Evolutionary conservation across 2,329 filamentous ascomycete genomes (phyloP), one percentile per base, ranked within the genome.

Genomic region (Epichloe festucae): DNA sequence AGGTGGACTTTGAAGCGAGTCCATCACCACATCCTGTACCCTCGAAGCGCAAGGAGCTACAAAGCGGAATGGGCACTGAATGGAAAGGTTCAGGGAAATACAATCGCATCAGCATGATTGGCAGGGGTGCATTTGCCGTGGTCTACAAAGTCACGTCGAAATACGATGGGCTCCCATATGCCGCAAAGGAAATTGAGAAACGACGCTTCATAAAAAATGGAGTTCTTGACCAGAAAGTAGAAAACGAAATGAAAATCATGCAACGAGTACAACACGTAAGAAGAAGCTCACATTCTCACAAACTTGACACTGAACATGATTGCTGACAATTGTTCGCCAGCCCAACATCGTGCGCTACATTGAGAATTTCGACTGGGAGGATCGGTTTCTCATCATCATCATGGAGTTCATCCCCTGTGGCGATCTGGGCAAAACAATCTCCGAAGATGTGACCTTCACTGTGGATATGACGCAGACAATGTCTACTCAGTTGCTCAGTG

Each of bases 231-330:
- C 84, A 89, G 58, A 95, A 94, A 66, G 85, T 97, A 14, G 88
- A 96, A 63, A 96, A 94, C 60, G 93, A 98, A 70, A 91, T 98
- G 84, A 86, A 82, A 57, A 97, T 98, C 60, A 97, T 98, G 89
- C 82, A 85, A 61, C 78, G 76, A 50, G 78, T 97, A 49, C 74
- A 83, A 50, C 93, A 98, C 71, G 86, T 89, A 71, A 76, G 85
- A 67, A 6, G 1, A 17, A 46, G 23, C 15, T 34, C 10, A 14
- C 17, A 8, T 27, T 36, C 14, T 12, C 44, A 6, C 21, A 12
- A 21, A 7, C 14, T 40, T 8, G n/a, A 10, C 45, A 15, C 17
- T 7, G 40, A 15, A 11, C 11, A 31, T 27, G 19, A n/a, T 36
- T 40, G 31, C 42, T 53, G 31, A 50, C 31, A 21, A 35, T 14